Base-by-base conservation (phyloP, 331 rosid species). In the Erythrophleum ivorense region DNA sequence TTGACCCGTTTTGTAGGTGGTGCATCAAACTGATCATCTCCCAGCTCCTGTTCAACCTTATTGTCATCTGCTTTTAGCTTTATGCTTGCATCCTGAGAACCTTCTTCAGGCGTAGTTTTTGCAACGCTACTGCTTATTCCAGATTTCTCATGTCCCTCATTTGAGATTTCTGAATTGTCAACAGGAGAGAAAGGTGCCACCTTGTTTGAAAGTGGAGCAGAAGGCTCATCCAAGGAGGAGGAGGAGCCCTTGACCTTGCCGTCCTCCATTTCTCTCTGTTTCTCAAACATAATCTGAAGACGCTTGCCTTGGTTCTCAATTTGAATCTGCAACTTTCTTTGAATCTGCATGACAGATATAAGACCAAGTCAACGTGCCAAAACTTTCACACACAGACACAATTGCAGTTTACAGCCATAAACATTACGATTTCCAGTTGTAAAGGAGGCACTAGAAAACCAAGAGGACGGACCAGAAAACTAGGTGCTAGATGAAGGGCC, bases 241-340 rank as follows among this genome's bases (percentile, higher is more conserved):
- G 91, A 75, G 13, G 92, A 64, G 7, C 92, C 80, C 77, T 86
- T 94, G 48, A 50, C 68, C 85, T 81, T 91, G 86, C 50, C 65
- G 75, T 85, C 92, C 70, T 85, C 93, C 78, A 87, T 88, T 77
- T 86, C 89, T 77, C 82, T 88, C 54, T 87, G 98, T 24, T 89
- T 85, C 90, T 93, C 97, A 81, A 93, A 85, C 92, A 95, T 93
- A 92, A 83, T 85, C 71, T 91, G 91, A 57, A 95, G 97, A 75
- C 73, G 78, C 84, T 91, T 91, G 71, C 92, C 98, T 86, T 95
- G 99, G 87, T 86, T 86, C 82, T 95, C 99, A 75, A 95, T 89
- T 83, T 91, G 88, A 84, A 95, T 82, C 87, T 95, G 99, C 87
- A 95, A 83, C 54, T 87, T 90, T 80, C 96, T 91, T 87, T 95